A percentile compares a stretch with the other conserved stretches of the same genome.
These are phyloP conservation scores for Komagataella phaffii DNA, from an alignment of 805 yeast genomes.

Conservation along the genomic window DNA sequence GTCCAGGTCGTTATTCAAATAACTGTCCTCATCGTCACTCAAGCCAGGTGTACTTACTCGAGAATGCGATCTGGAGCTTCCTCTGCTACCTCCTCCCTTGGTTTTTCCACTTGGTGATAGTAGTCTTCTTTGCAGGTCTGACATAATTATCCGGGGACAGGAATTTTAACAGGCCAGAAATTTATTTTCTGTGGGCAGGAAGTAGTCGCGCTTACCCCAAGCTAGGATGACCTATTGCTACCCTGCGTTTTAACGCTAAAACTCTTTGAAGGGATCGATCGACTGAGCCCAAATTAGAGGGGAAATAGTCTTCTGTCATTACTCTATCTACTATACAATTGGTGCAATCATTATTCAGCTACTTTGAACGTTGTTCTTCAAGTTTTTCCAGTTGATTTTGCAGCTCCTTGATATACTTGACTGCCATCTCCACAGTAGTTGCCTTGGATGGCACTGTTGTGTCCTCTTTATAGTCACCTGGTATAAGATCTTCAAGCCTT, in stretches of 20 bases:
- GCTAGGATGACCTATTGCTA: neutral
- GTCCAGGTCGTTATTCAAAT: constrained; percentile 7
- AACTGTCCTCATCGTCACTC: constrained; percentile 10
- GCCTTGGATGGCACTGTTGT: constrained; percentile 78
- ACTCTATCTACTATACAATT: neutral
- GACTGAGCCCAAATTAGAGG: neutral
- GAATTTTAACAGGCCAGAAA: neutral
- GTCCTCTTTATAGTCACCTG: constrained; percentile 40
- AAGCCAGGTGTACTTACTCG: neutral
- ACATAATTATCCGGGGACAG: constrained; percentile 1
- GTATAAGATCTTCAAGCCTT: constrained; percentile 58
- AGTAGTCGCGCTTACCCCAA: neutral
- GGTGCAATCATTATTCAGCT: neutral
- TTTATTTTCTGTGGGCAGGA: neutral
- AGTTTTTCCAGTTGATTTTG: constrained; percentile 18
- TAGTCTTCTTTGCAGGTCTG: constrained; percentile 3
- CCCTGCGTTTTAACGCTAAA: neutral
- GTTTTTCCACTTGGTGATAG: constrained; percentile 4
- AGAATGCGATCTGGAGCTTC: constrained; percentile 1
- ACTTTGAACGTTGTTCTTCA: neutral
- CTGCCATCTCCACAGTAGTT: constrained; percentile 87
- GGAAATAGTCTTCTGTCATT: neutral
- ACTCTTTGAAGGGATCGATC: neutral
- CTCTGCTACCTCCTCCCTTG: neutral
- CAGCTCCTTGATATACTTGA: constrained; percentile 45